Evolutionary conservation across 2,329 filamentous ascomycete genomes (phyloP).

Genomic region (Paraphaeosphaeria sporulosa): DNA sequence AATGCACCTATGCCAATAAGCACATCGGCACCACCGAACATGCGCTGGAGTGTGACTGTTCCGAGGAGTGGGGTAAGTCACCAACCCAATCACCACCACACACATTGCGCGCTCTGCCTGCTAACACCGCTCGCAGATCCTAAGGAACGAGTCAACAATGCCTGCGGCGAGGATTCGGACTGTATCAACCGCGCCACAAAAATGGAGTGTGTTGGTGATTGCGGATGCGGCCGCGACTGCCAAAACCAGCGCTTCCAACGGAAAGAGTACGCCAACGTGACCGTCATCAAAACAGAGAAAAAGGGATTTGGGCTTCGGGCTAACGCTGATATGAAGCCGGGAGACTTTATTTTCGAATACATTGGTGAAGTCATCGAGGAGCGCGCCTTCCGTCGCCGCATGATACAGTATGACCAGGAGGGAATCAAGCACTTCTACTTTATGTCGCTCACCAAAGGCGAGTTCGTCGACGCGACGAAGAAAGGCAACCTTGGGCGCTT

Average conservation of each 20-base stretch:
- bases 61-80: conserved; percentile 89
- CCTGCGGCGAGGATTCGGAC: conserved; percentile 94
- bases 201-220: conserved; percentile 91
- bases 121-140: conserved; percentile 56
- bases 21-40: conserved; percentile 90
- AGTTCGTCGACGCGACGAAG: conserved; percentile 97
- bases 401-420: conserved; percentile 92
- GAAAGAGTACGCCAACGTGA: conserved; percentile 87
- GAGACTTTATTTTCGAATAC: conserved; percentile 98
- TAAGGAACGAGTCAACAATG: conserved; percentile 69
- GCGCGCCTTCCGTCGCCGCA: conserved; percentile 84
- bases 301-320: conserved; percentile 93
- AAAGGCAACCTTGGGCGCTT: conserved; percentile 96
- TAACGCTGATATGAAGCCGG: conserved; percentile 75
- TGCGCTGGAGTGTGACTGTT: conserved; percentile 94
- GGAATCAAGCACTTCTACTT: conserved; percentile 99
- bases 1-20: conserved; percentile 92
- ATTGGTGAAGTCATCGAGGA: conserved; percentile 98
- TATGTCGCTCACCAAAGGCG: conserved; percentile 96
- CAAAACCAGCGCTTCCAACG: conserved; percentile 95
- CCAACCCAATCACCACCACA: conserved; percentile 18
- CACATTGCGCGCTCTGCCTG: conserved; percentile 14
- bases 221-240: conserved; percentile 85
- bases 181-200: conserved; percentile 99
- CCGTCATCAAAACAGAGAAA: conserved; percentile 97